Evolutionary conservation across 129 eudicot species (phyloP).

Genomic region (Calendula officinalis): DNA sequence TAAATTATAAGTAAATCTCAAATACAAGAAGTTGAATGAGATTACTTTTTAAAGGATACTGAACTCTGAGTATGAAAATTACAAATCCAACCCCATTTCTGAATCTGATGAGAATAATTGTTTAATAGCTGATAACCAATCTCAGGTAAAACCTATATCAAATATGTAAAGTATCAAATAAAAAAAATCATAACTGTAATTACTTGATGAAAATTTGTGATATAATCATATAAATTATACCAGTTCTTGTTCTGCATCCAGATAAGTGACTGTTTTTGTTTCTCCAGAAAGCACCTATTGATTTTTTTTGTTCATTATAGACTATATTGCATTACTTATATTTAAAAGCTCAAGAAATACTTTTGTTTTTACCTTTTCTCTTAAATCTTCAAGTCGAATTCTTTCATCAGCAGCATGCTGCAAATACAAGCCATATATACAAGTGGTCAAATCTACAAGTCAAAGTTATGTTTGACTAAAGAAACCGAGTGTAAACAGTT

Average conservation of each 20-base stretch:
- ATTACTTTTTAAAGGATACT: conserved; percentile 72
- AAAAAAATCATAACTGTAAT: conserved; percentile 6
- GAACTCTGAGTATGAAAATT: conserved; percentile 60
- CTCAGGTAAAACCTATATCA: conserved; percentile 76
- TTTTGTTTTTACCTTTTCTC: conserved; percentile 58
- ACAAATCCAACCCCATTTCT: conserved; percentile 98
- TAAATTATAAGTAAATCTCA: too few species aligned
- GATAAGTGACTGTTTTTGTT: conserved; percentile 64
- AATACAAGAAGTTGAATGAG: conserved; percentile 7
- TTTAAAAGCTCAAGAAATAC: conserved; percentile 16
- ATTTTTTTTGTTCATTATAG: conserved; percentile 11
- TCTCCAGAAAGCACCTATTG: conserved; percentile 82
- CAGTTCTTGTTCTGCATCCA: conserved; percentile 78
- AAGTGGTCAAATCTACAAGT: conserved; percentile 6
- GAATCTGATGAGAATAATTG: conserved; percentile 68
- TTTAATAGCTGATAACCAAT: conserved; percentile 72
- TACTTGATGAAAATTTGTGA: conserved; percentile 1
- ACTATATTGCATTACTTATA: conserved; percentile 9
- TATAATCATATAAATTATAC: conserved; percentile 39
- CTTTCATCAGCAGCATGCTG: conserved; percentile 99
- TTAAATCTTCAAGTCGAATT: conserved; percentile 86
- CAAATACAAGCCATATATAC: conserved; percentile 25
- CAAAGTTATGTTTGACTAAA: conserved; percentile 3
- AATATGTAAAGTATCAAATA: conserved; percentile 13
- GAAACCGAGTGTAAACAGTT: conserved; percentile 11